Percentiles rank a stretch among this genome's conserved stretches.
These are phyloP conservation scores for Coemansia sp. DNA, from an alignment of 192 early-diverging fungal genomes.

Conservation along the genomic window DNA sequence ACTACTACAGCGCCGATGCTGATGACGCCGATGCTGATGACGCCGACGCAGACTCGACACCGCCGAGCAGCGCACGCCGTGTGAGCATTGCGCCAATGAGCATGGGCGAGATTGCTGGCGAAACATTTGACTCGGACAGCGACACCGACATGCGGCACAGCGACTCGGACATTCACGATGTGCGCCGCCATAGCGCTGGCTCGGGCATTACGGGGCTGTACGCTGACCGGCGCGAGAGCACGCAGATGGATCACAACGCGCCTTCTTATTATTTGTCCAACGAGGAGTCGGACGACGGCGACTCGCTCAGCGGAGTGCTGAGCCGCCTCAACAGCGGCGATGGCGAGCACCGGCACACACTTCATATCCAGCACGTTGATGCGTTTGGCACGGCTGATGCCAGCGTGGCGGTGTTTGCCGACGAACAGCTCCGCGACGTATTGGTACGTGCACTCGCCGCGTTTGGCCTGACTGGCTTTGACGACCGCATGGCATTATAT, in stretches of 20 bases:
- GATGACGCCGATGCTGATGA: conserved; percentile 12
- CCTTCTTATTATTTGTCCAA: conserved; percentile 37
- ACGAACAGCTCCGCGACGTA: too few species aligned
- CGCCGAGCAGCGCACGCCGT: conserved; percentile 19
- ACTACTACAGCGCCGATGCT: too few species aligned
- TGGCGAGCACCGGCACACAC: neutral
- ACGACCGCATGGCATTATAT: too few species aligned
- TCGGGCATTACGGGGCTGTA: too few species aligned
- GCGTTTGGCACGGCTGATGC: too few species aligned
- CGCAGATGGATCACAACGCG: neutral
- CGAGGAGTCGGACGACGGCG: conserved; percentile 49
- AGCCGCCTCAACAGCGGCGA: conserved; percentile 18
- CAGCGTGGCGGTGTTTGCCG: too few species aligned
- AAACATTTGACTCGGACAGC: conserved; percentile 25
- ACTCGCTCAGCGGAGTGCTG: conserved; percentile 38
- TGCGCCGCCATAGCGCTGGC: too few species aligned
- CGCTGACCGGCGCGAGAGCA: too few species aligned
- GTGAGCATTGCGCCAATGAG: conserved; percentile 36
- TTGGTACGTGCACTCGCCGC: too few species aligned
- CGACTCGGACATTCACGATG: too few species aligned
- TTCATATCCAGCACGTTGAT: too few species aligned
- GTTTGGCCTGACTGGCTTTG: too few species aligned
- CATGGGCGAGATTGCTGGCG: conserved; percentile 36
- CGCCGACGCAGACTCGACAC: neutral
- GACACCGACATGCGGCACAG: conserved; percentile 1